phyloP scores from a whole-genome alignment of 805 yeast genomes.

The Starmerella ratchasimensis region DNA sequence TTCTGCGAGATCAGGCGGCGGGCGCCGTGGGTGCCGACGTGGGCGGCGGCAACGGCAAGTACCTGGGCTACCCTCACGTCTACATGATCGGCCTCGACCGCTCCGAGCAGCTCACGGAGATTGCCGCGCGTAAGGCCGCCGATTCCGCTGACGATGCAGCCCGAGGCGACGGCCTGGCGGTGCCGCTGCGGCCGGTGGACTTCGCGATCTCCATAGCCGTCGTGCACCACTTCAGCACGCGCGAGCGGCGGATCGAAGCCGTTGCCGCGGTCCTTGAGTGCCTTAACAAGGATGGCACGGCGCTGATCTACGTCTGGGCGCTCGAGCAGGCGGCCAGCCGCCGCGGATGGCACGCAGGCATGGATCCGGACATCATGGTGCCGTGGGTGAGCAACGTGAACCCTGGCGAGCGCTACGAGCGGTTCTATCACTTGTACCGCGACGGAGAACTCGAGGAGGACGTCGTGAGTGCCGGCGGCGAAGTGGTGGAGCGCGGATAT shows the following conservation, averaged over 20 bases:
- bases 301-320: conserved; percentile 91
- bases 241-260: conserved; percentile 64
- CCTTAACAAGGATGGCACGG: conserved; percentile 42
- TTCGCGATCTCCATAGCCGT: conserved; percentile 94
- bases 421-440: conserved; percentile 79
- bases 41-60: conserved; percentile 97
- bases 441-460: conserved; percentile 72
- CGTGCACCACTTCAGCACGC: conserved; percentile 86
- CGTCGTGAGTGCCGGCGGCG: conserved; percentile 57
- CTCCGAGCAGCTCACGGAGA: conserved; percentile 24
- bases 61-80: conserved; percentile 57
- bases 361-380: conserved; percentile 84
- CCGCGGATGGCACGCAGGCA: conserved; percentile 82
- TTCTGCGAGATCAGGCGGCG: conserved; percentile 35
- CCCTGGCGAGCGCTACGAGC: conserved; percentile 42
- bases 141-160: conserved; percentile 41
- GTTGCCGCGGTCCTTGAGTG: conserved; percentile 52
- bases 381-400: conserved; percentile 77
- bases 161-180: conserved; percentile 65
- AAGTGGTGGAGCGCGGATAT: conserved; percentile 58
- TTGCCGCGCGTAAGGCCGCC: conserved; percentile 48
- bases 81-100: conserved; percentile 52
- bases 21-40: conserved; percentile 77
- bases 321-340: conserved; percentile 77
- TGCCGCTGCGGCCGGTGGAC: conserved; percentile 39